Evolutionary conservation across 176 grass and related monocot genomes (phyloP).

Genomic region (Carex kokanica): DNA sequence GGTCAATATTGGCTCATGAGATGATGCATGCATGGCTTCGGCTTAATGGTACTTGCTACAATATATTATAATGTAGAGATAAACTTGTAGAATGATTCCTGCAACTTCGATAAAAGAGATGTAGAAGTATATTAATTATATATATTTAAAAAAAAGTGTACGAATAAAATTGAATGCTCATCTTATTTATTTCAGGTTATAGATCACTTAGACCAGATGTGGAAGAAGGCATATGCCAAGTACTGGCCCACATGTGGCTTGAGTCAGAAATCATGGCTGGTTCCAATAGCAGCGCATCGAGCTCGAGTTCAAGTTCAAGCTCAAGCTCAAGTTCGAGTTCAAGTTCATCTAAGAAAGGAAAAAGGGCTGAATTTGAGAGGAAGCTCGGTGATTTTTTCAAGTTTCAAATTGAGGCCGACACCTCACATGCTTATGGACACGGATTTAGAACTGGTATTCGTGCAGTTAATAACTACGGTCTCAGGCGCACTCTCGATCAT

Average conservation of each 20-base stretch:
- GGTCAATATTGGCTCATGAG: constrained; percentile 94
- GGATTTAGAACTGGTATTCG: constrained; percentile 61
- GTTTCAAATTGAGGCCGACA: constrained; percentile 58
- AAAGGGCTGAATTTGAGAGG: constrained; percentile 55
- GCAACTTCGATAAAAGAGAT: background rate
- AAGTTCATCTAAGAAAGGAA: constrained; percentile 43
- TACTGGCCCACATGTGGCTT: constrained; percentile 81
- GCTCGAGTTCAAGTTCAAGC: constrained; percentile 27
- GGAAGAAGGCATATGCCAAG: constrained; percentile 85
- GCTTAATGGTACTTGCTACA: constrained; percentile 56
- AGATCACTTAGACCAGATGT: constrained; percentile 54
- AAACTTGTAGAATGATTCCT: background rate
- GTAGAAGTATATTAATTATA: background rate
- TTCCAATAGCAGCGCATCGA: constrained; percentile 23
- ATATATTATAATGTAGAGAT: background rate
- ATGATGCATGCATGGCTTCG: constrained; percentile 99
- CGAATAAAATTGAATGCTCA: background rate
- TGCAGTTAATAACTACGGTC: constrained; percentile 48
- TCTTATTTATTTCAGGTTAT: constrained; percentile 44
- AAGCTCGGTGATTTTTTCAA: constrained; percentile 73
- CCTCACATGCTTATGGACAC: constrained; percentile 56
- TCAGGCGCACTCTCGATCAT: constrained; percentile 69
- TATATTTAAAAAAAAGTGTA: too few species aligned
- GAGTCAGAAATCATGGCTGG: constrained; percentile 72
- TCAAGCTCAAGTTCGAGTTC: constrained; percentile 42